Conservation (phyloP, 306 rosid species). For the Alnus glutinosa region DNA sequence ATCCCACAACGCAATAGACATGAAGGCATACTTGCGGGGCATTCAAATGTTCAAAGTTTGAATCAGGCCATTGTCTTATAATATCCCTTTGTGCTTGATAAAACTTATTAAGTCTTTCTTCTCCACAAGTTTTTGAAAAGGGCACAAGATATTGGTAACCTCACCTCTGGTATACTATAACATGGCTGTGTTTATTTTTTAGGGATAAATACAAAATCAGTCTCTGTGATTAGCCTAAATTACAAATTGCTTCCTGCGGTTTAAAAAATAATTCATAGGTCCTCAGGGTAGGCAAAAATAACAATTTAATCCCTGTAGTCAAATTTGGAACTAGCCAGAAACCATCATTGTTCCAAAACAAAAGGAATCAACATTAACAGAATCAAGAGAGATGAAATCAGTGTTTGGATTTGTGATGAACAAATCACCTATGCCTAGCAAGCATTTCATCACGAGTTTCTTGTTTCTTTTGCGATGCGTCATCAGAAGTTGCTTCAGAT, state of each 20-base stretch:
- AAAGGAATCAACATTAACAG: neutral
- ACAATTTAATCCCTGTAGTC: too few relatives aligned
- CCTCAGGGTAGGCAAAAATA: too few relatives aligned
- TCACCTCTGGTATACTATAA: neutral
- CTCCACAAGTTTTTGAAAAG: neutral
- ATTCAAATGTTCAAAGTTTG: neutral
- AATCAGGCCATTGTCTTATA: neutral
- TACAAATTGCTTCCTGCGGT: too few relatives aligned
- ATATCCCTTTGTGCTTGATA: neutral
- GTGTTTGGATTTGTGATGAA: neutral
- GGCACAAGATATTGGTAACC: neutral
- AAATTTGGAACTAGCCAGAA: neutral
- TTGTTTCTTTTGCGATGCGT: slow-evolving; percentile 39
- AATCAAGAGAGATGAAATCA: neutral
- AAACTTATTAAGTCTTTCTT: neutral
- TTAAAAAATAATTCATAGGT: too few relatives aligned
- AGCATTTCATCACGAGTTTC: slow-evolving; percentile 84
- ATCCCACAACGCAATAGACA: neutral
- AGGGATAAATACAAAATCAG: too few relatives aligned
- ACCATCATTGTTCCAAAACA: neutral
- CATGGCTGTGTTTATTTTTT: neutral
- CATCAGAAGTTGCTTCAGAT: slow-evolving; percentile 49
- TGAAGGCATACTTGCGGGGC: neutral
- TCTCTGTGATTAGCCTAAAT: too few relatives aligned
- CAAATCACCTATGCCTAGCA: slow-evolving; percentile 52